Conservation (phyloP, 805 yeast species). For the Ogataea paradorogensis region DNA sequence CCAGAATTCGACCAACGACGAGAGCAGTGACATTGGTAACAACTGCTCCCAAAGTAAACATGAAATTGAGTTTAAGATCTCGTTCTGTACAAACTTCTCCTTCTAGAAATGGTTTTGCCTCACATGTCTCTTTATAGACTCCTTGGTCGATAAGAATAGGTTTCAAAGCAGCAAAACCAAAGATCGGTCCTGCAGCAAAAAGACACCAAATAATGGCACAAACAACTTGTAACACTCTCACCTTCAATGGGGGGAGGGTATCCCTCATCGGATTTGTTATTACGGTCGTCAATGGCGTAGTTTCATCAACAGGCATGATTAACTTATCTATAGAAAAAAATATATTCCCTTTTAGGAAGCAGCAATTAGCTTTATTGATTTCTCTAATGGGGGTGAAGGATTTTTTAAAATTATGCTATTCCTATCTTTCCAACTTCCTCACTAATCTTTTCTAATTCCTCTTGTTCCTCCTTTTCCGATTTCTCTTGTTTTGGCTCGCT, state of each 20-base stretch:
- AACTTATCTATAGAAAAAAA: not conserved
- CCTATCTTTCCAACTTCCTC: conserved; percentile 32
- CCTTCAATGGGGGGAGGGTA: conserved; percentile 24
- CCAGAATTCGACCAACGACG: conserved; percentile 77
- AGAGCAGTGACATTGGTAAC: conserved; percentile 81
- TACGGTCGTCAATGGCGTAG: conserved; percentile 23
- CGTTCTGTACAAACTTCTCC: conserved; percentile 58
- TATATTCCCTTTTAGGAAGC: not conserved
- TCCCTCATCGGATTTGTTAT: conserved; percentile 2
- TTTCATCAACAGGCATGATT: conserved; percentile 23
- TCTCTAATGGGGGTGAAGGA: not conserved
- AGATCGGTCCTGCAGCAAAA: conserved; percentile 87
- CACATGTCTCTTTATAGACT: conserved; percentile 65
- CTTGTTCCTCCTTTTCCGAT: conserved; percentile 11
- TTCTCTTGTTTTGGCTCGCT: conserved; percentile 15
- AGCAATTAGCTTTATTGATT: not conserved
- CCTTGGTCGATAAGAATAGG: conserved; percentile 77
- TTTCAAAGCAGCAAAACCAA: conserved; percentile 94
- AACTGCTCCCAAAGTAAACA: conserved; percentile 86
- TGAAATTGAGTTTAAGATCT: conserved; percentile 73
- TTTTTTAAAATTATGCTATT: conserved; percentile 19
- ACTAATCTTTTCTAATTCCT: conserved; percentile 25
- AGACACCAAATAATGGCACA: conserved; percentile 88
- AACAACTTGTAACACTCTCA: conserved; percentile 49
- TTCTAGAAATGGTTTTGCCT: conserved; percentile 8